A percentile compares a stretch with the other conserved stretches of the same genome.
Conservation (phyloP, 1,284 basidiomycete species). For the Puccinia triticina region DNA sequence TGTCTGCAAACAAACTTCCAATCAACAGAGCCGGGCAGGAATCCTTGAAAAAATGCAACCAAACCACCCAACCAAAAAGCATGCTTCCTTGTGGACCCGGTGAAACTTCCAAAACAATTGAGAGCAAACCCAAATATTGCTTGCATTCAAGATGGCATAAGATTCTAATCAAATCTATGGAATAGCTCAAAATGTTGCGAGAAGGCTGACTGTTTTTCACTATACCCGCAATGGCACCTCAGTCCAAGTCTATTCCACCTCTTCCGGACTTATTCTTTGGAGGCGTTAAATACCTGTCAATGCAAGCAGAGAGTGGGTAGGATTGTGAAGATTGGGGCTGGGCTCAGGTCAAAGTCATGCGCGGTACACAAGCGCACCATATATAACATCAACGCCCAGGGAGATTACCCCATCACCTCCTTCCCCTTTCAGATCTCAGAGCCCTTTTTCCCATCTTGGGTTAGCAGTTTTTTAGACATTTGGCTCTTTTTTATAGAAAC, state of each 20-base stretch:
- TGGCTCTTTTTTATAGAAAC: too few relatives aligned
- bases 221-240: neutral
- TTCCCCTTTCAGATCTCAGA: too few relatives aligned
- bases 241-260: conserved; percentile 4
- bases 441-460: too few relatives aligned
- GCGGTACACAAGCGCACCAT: too few relatives aligned
- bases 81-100: conserved; percentile 22
- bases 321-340: too few relatives aligned
- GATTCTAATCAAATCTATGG: neutral
- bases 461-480: too few relatives aligned
- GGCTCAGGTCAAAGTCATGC: too few relatives aligned
- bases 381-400: too few relatives aligned
- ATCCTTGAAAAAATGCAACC: neutral
- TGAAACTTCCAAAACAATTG: neutral
- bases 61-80: neutral
- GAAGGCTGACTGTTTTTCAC: neutral
- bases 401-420: too few relatives aligned
- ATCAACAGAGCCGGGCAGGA: conserved; percentile 5
- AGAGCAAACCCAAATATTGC: conserved; percentile 5
- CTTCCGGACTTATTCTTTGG: conserved; percentile 18
- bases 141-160: conserved; percentile 20
- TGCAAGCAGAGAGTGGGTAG: too few relatives aligned
- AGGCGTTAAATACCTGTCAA: conserved; percentile 33
- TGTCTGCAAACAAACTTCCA: neutral
- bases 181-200: neutral